Evolutionary conservation across 2,329 filamentous ascomycete species (phyloP).

Genomic region (Penicillium sp.): DNA sequence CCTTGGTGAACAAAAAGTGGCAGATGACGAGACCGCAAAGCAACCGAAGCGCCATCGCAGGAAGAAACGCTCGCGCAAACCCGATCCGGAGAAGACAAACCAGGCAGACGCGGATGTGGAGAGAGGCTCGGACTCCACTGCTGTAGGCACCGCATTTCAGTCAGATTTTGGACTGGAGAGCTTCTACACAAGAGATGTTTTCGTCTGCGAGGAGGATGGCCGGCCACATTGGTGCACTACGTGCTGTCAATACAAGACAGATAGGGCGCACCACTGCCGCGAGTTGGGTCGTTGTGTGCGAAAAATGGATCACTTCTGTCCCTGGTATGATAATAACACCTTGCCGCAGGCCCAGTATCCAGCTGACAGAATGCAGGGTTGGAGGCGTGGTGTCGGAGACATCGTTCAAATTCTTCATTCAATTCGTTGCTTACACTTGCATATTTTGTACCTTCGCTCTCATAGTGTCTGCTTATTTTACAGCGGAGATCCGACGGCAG

Average conservation of each 20-base stretch:
- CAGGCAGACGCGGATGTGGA: slow-evolving; percentile 28
- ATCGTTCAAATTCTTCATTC: slow-evolving; percentile 86
- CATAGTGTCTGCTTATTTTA: slow-evolving; percentile 61
- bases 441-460: slow-evolving; percentile 65
- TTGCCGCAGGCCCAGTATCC: neutral
- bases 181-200: slow-evolving; percentile 80
- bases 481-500: slow-evolving; percentile 53
- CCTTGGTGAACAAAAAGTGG: slow-evolving; percentile 50
- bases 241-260: slow-evolving; percentile 84
- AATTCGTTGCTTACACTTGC: slow-evolving; percentile 73
- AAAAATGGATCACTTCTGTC: slow-evolving; percentile 96
- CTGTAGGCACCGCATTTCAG: slow-evolving; percentile 26
- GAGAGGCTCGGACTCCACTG: slow-evolving; percentile 22
- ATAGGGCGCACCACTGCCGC: slow-evolving; percentile 81
- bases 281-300: slow-evolving; percentile 76
- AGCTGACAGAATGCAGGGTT: slow-evolving; percentile 55
- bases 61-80: slow-evolving; percentile 25
- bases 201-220: slow-evolving; percentile 78
- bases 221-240: slow-evolving; percentile 81
- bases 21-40: slow-evolving; percentile 23
- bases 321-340: slow-evolving; percentile 54
- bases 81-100: slow-evolving; percentile 24
- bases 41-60: slow-evolving; percentile 17
- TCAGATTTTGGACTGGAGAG: slow-evolving; percentile 67
- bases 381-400: slow-evolving; percentile 87